Percentiles rank a stretch among this genome's conserved stretches.
Conservation (phyloP, 2,329 filamentous ascomycete genomes). For the Diaporthe longicolla region DNA sequence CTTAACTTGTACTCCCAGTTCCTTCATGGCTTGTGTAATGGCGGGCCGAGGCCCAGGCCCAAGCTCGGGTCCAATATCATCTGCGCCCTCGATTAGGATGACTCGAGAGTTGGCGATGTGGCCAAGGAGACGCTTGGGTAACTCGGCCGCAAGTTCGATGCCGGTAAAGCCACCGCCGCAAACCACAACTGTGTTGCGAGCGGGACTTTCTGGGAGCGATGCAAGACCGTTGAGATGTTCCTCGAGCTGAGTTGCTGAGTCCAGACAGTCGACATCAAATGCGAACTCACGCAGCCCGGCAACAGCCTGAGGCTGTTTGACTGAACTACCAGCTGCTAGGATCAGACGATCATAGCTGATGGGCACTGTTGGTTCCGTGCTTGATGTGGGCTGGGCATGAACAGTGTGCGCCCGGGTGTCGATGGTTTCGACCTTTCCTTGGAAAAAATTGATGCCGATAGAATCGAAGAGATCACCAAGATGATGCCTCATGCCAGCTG, state of each 20-base stretch:
- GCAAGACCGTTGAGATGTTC: not conserved
- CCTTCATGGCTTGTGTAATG: constrained; percentile 1
- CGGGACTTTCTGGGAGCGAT: not conserved
- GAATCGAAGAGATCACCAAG: not conserved
- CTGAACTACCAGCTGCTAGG: constrained; percentile 17
- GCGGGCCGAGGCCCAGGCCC: constrained; percentile 2
- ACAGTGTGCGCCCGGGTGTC: not conserved
- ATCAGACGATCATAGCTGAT: constrained; percentile 14
- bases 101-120: constrained; percentile 5
- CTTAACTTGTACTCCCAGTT: not conserved
- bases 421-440: not conserved
- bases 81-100: constrained; percentile 9
- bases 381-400: not conserved
- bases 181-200: constrained; percentile 9
- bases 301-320: not conserved
- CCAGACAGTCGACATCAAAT: constrained; percentile 7
- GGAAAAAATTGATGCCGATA: not conserved
- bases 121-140: constrained; percentile 6
- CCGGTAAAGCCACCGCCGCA: constrained; percentile 16
- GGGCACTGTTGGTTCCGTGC: not conserved
- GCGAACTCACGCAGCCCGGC: not conserved
- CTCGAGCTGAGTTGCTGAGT: constrained; percentile 1
- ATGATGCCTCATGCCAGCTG: not conserved
- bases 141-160: constrained; percentile 17
- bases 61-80: not conserved